Conservation (phyloP, 164 flowering plant species). For the Brasenia schreberi region DNA sequence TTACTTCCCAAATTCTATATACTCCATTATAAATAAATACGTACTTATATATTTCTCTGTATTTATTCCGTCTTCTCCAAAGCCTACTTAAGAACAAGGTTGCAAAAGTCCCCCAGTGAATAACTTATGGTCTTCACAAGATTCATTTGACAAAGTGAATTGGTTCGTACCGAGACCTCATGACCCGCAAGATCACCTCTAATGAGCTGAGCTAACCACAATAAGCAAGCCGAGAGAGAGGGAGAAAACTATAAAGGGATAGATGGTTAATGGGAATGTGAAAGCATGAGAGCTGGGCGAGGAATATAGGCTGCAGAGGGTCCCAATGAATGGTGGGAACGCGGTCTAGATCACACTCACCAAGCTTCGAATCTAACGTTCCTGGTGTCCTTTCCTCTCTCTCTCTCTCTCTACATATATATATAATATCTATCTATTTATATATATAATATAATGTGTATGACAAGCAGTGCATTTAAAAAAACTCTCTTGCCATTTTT, state of each 20-base stretch:
- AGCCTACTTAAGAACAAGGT: too few species aligned
- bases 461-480: not conserved
- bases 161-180: not conserved
- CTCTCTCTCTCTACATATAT: not conserved
- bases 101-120: too few species aligned
- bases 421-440: not conserved
- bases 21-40: too few species aligned
- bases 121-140: too few species aligned
- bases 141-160: too few species aligned
- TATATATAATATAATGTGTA: too few species aligned
- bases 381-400: not conserved
- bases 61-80: too few species aligned
- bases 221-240: not conserved
- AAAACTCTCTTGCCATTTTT: too few species aligned
- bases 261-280: not conserved
- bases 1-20: too few species aligned
- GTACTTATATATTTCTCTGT: too few species aligned
- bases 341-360: not conserved
- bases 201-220: not conserved
- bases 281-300: not conserved
- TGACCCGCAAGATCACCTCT: not conserved
- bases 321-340: not conserved
- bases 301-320: not conserved
- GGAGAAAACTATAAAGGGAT: not conserved
- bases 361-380: not conserved